Evolutionary conservation across 495 filamentous ascomycete species (phyloP).

Genomic region (Clohesyomyces aquaticus): DNA sequence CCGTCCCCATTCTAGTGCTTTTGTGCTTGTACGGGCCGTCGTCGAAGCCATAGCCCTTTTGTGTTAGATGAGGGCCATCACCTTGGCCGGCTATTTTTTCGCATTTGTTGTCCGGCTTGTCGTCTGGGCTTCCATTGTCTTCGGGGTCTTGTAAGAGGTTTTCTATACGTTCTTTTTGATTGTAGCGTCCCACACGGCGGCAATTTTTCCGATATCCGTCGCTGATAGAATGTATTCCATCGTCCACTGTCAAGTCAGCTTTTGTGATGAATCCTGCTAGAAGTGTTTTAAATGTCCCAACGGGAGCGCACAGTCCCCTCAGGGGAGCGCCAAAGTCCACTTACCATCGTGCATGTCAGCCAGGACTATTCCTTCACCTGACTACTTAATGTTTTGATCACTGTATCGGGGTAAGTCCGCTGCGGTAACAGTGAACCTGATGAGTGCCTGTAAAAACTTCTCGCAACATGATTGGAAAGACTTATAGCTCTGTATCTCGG

Average conservation of each 20-base stretch:
- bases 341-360: slow-evolving; percentile 19
- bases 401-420: not conserved
- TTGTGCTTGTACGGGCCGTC: not conserved
- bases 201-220: slow-evolving; percentile 16
- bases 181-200: slow-evolving; percentile 9
- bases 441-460: too few relatives aligned
- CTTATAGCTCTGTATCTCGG: slow-evolving; percentile 1
- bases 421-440: not conserved
- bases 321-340: too few relatives aligned
- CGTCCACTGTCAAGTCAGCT: not conserved
- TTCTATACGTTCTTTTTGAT: not conserved
- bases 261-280: slow-evolving; percentile 8
- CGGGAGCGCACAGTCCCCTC: too few relatives aligned
- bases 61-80: not conserved
- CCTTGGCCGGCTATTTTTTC: not conserved
- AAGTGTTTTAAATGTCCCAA: too few relatives aligned
- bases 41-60: slow-evolving; percentile 15
- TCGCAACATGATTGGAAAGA: not conserved
- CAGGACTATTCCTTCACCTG: not conserved
- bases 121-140: slow-evolving; percentile 8
- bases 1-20: not conserved
- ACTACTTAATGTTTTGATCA: not conserved
- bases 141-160: slow-evolving; percentile 6
- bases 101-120: not conserved
- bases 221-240: slow-evolving; percentile 12